A percentile compares a stretch with the other conserved stretches of the same genome.
Evolutionary conservation across 257 asterid species (phyloP).

Genomic region (Solanum pennellii): DNA sequence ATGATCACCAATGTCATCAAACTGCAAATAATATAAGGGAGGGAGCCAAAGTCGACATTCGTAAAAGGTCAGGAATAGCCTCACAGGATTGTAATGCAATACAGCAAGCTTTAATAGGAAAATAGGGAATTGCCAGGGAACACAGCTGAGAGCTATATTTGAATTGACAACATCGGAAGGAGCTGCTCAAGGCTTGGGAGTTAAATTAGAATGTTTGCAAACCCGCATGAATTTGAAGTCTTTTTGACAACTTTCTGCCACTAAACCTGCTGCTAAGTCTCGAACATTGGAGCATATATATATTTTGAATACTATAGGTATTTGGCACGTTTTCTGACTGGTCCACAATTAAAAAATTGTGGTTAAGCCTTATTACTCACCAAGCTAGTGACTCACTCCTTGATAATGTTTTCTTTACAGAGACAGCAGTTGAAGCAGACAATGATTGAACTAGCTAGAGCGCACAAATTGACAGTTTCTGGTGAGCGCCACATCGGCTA

Average conservation of each 20-base stretch:
- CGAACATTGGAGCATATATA: background rate
- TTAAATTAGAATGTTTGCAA: background rate
- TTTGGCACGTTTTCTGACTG: background rate
- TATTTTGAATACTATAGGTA: background rate
- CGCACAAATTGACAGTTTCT: background rate
- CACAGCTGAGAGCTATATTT: background rate
- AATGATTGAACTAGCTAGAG: background rate
- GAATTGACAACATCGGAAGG: background rate
- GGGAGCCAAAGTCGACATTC: background rate
- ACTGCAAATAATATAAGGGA: constrained; percentile 21
- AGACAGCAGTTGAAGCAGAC: background rate
- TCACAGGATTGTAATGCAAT: background rate
- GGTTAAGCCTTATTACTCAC: background rate
- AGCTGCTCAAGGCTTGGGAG: background rate
- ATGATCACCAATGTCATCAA: constrained; percentile 66
- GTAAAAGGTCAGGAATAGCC: background rate
- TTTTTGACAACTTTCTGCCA: background rate
- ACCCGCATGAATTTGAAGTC: background rate
- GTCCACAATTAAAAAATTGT: background rate
- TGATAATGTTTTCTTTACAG: background rate
- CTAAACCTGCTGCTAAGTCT: background rate
- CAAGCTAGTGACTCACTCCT: background rate
- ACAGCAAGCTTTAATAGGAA: background rate
- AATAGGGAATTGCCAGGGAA: background rate
- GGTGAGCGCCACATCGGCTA: background rate